These are phyloP conservation scores for Agroathelia rolfsii DNA, from an alignment of 1,284 basidiomycete genomes.

Conservation along the genomic window DNA sequence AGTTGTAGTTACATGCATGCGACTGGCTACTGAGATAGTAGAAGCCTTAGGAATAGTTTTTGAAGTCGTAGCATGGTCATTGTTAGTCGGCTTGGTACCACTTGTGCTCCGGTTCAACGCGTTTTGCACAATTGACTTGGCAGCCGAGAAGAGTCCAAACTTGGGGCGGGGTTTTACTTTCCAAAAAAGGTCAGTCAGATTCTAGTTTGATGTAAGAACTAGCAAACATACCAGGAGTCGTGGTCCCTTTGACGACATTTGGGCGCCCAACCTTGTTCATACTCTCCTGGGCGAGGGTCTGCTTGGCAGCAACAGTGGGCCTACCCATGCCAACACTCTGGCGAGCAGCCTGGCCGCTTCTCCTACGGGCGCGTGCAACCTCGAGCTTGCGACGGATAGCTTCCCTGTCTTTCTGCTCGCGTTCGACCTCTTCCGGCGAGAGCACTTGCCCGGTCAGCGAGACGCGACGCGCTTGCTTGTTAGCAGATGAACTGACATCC, in stretches of 20 bases:
- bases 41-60: too few species aligned
- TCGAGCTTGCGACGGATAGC: constrained; percentile 54
- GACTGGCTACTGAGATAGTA: too few species aligned
- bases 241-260: too few species aligned
- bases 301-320: too few species aligned
- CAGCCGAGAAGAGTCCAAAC: constrained; percentile 48
- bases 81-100: constrained; percentile 9
- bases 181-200: constrained; percentile 3
- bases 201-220: constrained; percentile 5
- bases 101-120: constrained; percentile 44
- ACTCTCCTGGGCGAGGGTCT: too few species aligned
- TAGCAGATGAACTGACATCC: constrained; percentile 11
- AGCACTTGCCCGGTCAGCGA: constrained; percentile 14
- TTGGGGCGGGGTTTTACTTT: constrained; percentile 33
- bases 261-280: too few species aligned
- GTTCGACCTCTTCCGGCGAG: constrained; percentile 26
- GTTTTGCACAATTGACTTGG: constrained; percentile 44
- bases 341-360: constrained; percentile 51
- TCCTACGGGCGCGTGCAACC: constrained; percentile 47
- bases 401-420: constrained; percentile 40
- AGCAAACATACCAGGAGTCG: constrained; percentile 26
- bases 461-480: constrained; percentile 21
- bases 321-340: constrained; percentile 32
- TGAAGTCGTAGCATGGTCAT: constrained; percentile 7
- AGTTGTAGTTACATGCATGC: too few species aligned